These are phyloP conservation scores for Lactuca saligna DNA, from an alignment of 129 eudicot genomes.

Conservation along the genomic window DNA sequence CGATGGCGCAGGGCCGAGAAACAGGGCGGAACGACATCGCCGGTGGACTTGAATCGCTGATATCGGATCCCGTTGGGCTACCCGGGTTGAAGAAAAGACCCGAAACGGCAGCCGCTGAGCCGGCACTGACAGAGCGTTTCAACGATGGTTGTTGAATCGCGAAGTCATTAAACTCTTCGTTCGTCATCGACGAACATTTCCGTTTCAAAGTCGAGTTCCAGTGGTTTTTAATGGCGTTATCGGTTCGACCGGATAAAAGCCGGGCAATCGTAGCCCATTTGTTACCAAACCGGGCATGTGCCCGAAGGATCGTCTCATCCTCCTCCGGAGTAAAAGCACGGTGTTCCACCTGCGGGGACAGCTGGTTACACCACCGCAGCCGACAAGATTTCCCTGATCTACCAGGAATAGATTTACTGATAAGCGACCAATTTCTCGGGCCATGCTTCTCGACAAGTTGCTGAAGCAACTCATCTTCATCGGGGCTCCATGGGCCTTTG, in stretches of 20 bases:
- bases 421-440: slow-evolving; percentile 80
- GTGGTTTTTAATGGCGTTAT: slow-evolving; percentile 85
- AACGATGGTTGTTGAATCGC: slow-evolving; percentile 44
- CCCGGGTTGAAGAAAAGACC: slow-evolving; percentile 50
- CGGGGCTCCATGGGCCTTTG: slow-evolving; percentile 98
- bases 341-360: slow-evolving; percentile 84
- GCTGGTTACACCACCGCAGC: slow-evolving; percentile 90
- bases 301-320: slow-evolving; percentile 74
- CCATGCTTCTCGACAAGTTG: slow-evolving; percentile 72
- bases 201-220: slow-evolving; percentile 88
- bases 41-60: slow-evolving; percentile 55
- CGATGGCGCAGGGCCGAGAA: slow-evolving; percentile 37
- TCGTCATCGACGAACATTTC: slow-evolving; percentile 56
- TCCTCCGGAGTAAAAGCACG: slow-evolving; percentile 80
- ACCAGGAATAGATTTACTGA: slow-evolving; percentile 77
- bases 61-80: slow-evolving; percentile 78
- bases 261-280: slow-evolving; percentile 98
- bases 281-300: slow-evolving; percentile 80
- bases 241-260: slow-evolving; percentile 77
- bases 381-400: slow-evolving; percentile 86
- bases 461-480: slow-evolving; percentile 64
- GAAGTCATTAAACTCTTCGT: slow-evolving; percentile 53
- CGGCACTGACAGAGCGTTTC: slow-evolving; percentile 75
- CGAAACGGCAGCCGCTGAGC: slow-evolving; percentile 56
- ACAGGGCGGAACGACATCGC: slow-evolving; percentile 44